Evolutionary conservation across 1,284 basidiomycete species (phyloP), one percentile per base, ranked within the genome.

Genomic region (Ganoderma resinaceum): DNA sequence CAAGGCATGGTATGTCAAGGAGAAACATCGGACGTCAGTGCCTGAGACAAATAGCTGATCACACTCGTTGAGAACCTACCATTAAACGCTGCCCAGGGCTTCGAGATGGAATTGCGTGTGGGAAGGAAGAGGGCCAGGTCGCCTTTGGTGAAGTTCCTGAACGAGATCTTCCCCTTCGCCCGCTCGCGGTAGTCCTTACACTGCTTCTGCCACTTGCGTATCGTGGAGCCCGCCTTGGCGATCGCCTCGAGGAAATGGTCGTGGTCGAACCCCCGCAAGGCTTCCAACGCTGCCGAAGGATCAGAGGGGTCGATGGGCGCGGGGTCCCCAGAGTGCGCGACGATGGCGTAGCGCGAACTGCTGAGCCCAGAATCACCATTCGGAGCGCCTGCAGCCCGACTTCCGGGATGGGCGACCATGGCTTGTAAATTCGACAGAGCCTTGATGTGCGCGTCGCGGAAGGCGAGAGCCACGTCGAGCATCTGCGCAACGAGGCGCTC

Each of bases 31-130:
- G 83, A 68, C 35, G 40, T 78, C 72, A 77, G 77, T 46, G 62
- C 66, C 71, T 65, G 62, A 57, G 16, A 31, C 11, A 57, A 37
- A 59, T 31, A 52, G 29, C 62, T 59, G 65, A 55, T 78, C 69
- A 72, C 66, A 74, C 66, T 59, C 2, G 60, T 53, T 42, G 61
- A 66, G 63, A 69, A 76, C 88, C 70, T 76, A 93, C 93, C 93
- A 80, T 98, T 98, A 82, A 98, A 98, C 20, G 96, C 96, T n/a
- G 96, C 96, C 96, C 96, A 98, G 0, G 95, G 94, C 78, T 95
- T 95, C 49, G 93, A 91, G 1, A 95, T 88, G 23, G 95, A 95
- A 79, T 98, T 98, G 61, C 97, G 86, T 0, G 98, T 99, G 0
- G 97, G 97, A 37, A 99, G 83, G 81, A 99, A 99, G 43, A 99